A percentile compares a stretch with the other conserved stretches of the same genome.
Evolutionary conservation across 1,284 basidiomycete species (phyloP).

Genomic region (Ustilago shanxiensis): DNA sequence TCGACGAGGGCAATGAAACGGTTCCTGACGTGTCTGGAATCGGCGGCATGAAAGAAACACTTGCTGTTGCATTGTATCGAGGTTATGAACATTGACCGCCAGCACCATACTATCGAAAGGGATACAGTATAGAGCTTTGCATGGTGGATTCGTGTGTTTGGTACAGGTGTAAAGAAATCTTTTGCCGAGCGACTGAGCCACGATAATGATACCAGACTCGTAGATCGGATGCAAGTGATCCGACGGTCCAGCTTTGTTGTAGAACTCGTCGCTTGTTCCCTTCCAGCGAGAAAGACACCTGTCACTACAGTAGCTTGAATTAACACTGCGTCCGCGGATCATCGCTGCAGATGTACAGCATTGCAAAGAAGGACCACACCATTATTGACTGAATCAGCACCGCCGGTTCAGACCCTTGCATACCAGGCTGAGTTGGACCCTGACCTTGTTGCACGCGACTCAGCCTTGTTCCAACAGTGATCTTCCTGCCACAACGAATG

Average conservation of each 20-base stretch:
- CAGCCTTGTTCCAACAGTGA: no score
- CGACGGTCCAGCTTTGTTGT: not conserved
- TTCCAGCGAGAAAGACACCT: no score
- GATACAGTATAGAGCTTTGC: not conserved
- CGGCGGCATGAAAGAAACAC: constrained; percentile 1
- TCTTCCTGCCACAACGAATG: no score
- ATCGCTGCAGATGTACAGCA: not conserved
- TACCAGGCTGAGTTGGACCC: not conserved
- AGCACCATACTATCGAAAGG: not conserved
- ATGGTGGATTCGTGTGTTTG: not conserved
- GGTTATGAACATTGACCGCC: not conserved
- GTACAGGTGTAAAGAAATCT: not conserved
- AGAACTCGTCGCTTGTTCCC: no score
- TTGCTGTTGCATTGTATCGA: not conserved
- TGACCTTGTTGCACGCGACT: constrained; percentile 3
- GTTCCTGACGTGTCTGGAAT: constrained; percentile 1
- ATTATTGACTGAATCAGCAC: no score
- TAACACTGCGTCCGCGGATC: not conserved
- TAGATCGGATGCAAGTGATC: no score
- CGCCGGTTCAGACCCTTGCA: not conserved
- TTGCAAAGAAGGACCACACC: no score
- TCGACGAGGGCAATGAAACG: no score
- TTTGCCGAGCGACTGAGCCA: not conserved
- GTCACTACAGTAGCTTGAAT: no score
- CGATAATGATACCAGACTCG: not conserved